Percentiles rank a stretch among this genome's conserved stretches.
Evolutionary conservation across 805 yeast species (phyloP).

Genomic region (Tetrapisispora taiwanensis): DNA sequence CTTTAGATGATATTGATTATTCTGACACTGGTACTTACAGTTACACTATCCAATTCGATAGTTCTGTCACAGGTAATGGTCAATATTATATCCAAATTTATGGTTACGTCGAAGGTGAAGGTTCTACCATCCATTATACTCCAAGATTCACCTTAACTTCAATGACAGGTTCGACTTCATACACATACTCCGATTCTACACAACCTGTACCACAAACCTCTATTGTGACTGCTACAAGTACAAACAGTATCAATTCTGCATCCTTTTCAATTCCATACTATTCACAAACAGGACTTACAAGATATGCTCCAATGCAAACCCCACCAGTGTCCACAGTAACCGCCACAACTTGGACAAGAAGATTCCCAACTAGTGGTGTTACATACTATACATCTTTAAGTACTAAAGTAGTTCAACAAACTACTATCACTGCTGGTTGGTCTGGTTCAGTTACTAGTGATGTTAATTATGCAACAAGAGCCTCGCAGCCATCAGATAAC

Average conservation of each 20-base stretch:
- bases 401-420: conserved; percentile 28
- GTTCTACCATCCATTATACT: conserved; percentile 56
- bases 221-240: conserved; percentile 29
- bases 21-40: conserved; percentile 21
- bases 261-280: conserved; percentile 67
- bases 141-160: conserved; percentile 54
- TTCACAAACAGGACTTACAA: conserved; percentile 63
- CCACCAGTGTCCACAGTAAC: conserved; percentile 75
- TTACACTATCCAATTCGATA: conserved; percentile 35
- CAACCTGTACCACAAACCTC: conserved; percentile 36
- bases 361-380: conserved; percentile 58
- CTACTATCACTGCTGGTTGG: conserved; percentile 86
- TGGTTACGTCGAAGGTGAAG: conserved; percentile 29
- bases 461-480: conserved; percentile 62
- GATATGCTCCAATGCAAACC: conserved; percentile 87
- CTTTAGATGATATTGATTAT: conserved; percentile 23
- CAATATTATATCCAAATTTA: conserved; percentile 62
- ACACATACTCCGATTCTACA: conserved; percentile 38
- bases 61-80: conserved; percentile 50
- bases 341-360: conserved; percentile 52
- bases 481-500: conserved; percentile 52
- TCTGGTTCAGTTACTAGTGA: conserved; percentile 53
- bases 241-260: conserved; percentile 33
- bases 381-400: conserved; percentile 44
- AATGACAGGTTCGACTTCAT: conserved; percentile 54